Evolutionary conservation across 495 filamentous ascomycete species (phyloP).

Genomic region (Penicillium silybi): DNA sequence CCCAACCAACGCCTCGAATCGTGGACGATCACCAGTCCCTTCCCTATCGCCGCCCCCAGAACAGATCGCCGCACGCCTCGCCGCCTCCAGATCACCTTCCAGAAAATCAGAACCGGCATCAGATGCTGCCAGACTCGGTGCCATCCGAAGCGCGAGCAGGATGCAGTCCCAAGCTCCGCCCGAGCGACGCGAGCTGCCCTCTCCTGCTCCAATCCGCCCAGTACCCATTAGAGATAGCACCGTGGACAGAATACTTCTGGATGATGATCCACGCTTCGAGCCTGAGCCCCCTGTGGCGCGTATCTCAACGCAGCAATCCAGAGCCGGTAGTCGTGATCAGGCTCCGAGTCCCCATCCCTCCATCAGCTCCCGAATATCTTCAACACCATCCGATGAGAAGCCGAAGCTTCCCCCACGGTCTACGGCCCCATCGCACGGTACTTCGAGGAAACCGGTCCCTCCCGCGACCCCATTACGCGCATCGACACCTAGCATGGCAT

Average conservation of each 20-base stretch:
- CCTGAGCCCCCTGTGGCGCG: constrained; percentile 1
- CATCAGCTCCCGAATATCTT: constrained; percentile 9
- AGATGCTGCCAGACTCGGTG: constrained; percentile 18
- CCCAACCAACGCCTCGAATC: background rate
- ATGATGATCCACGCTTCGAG: constrained; percentile 9
- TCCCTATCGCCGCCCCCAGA: constrained; percentile 24
- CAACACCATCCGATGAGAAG: constrained; percentile 17
- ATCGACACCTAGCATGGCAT: constrained; percentile 27
- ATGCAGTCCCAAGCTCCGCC: constrained; percentile 9
- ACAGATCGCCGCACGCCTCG: constrained; percentile 36
- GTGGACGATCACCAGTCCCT: constrained; percentile 10
- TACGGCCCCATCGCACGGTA: constrained; percentile 8
- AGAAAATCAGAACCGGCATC: constrained; percentile 6
- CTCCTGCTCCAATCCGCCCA: constrained; percentile 16
- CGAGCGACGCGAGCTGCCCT: constrained; percentile 12
- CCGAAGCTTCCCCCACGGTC: constrained; percentile 30
- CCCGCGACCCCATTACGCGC: constrained; percentile 11
- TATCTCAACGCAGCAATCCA: constrained; percentile 11
- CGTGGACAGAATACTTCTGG: constrained; percentile 13
- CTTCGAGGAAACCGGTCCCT: constrained; percentile 13
- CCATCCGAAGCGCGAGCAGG: constrained; percentile 21
- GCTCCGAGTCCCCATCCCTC: constrained; percentile 17
- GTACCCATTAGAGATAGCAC: background rate
- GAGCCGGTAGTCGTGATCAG: constrained; percentile 6
- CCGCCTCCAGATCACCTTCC: constrained; percentile 28